These are phyloP conservation scores for Cladophialophora psammophila DNA, from an alignment of 2,329 filamentous ascomycete genomes.

Conservation along the genomic window DNA sequence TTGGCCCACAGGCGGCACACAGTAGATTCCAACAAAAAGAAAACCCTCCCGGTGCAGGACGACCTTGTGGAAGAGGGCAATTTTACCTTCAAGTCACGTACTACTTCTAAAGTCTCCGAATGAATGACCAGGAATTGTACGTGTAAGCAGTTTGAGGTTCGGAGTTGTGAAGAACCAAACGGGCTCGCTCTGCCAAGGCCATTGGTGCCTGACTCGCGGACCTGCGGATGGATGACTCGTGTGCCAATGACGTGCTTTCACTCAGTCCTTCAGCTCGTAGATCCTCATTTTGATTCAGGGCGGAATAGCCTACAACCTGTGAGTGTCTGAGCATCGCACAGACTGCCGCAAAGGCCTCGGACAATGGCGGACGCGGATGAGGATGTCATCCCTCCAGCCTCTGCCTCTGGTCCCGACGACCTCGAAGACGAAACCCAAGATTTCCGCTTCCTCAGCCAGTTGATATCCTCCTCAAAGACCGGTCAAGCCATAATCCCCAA, in stretches of 20 bases:
- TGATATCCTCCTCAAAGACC: constrained; percentile 55
- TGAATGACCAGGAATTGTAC: background rate
- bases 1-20: background rate
- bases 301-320: background rate
- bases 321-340: background rate
- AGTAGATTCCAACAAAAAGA: background rate
- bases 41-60: background rate
- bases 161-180: background rate
- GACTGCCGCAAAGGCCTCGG: background rate
- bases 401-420: constrained; percentile 61
- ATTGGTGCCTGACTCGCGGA: background rate
- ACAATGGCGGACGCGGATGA: constrained; percentile 56
- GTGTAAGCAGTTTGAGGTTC: background rate
- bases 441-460: constrained; percentile 74
- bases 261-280: background rate
- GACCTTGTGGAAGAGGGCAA: background rate
- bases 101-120: background rate
- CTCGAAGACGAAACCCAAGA: constrained; percentile 84
- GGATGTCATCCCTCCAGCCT: constrained; percentile 45
- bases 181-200: background rate
- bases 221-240: constrained; percentile 7
- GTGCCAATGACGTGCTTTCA: background rate
- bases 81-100: background rate
- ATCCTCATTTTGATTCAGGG: background rate
- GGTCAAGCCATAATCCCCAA: constrained; percentile 69